A percentile compares a stretch with the other conserved stretches of the same genome.
Conservation (phyloP, 305 asterid species). For the Lippia alba region DNA sequence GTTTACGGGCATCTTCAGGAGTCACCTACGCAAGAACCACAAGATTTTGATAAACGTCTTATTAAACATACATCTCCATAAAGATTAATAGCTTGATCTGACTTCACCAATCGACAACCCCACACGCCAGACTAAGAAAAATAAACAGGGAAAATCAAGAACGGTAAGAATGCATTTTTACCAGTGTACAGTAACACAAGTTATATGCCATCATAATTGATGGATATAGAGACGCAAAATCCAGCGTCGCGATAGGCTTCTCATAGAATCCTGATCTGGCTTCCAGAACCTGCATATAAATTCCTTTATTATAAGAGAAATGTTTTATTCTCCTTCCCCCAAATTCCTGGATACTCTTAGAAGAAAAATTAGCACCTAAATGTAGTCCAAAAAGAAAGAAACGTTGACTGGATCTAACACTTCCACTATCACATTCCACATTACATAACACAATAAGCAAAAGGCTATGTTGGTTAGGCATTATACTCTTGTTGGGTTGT, state of each 20-base stretch:
- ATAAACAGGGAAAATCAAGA: neutral
- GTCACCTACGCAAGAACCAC: conserved; percentile 64
- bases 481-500: no score
- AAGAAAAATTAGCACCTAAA: conserved; percentile 1
- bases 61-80: conserved; percentile 14
- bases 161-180: conserved; percentile 37
- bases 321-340: conserved; percentile 19
- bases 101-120: neutral
- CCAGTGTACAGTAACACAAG: conserved; percentile 96
- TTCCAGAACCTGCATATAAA: conserved; percentile 81
- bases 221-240: conserved; percentile 98
- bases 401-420: conserved; percentile 16
- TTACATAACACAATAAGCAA: no score
- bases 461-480: neutral
- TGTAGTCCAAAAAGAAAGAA: conserved; percentile 6
- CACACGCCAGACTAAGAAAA: neutral
- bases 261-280: conserved; percentile 93
- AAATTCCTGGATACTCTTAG: conserved; percentile 16
- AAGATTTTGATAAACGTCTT: conserved; percentile 27
- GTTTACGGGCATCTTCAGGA: conserved; percentile 81
- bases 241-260: conserved; percentile 98
- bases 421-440: neutral
- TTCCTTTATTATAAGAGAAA: conserved; percentile 29
- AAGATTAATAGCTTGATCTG: conserved; percentile 24
- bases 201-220: conserved; percentile 99